Evolutionary conservation across 2,329 filamentous ascomycete species (phyloP).

Genomic region (Colletotrichum cordylinicola): DNA sequence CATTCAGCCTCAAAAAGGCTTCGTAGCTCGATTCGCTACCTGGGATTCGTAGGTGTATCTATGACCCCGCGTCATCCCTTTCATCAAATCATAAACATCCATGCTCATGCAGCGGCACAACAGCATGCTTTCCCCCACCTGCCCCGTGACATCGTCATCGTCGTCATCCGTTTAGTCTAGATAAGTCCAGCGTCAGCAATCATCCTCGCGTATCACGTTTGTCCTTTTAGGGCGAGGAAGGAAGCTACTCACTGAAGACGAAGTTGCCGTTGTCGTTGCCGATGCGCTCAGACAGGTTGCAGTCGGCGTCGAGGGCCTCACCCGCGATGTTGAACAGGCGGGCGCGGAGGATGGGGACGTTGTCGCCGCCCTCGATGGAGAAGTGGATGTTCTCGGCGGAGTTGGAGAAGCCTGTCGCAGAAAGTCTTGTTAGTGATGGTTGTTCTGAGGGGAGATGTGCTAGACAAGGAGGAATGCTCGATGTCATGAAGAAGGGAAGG

Average conservation of each 20-base stretch:
- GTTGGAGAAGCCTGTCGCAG: slow-evolving; percentile 44
- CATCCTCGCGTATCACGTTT: neutral
- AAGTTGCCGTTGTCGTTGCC: slow-evolving; percentile 57
- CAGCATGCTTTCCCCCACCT: neutral
- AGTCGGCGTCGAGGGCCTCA: slow-evolving; percentile 43
- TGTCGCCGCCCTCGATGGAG: slow-evolving; percentile 53
- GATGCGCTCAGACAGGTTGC: slow-evolving; percentile 63
- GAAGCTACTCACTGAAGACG: slow-evolving; percentile 27
- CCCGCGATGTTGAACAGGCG: slow-evolving; percentile 47
- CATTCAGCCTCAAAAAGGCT: neutral
- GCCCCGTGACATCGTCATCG: neutral
- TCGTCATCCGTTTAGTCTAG: neutral
- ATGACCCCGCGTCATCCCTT: neutral
- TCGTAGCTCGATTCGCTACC: slow-evolving; percentile 7
- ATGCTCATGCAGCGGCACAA: neutral
- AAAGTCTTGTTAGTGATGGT: neutral
- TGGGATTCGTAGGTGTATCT: slow-evolving; percentile 2
- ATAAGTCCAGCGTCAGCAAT: neutral
- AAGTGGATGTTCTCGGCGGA: slow-evolving; percentile 54
- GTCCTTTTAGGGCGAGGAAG: no score
- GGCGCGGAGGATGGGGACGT: slow-evolving; percentile 59
- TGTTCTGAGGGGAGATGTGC: neutral
- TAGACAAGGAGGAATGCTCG: neutral
- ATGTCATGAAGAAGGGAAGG: neutral
- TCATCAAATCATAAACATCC: neutral